A percentile compares a stretch with the other conserved stretches of the same genome.
Evolutionary conservation across 1,284 basidiomycete species (phyloP).

Genomic region (Melanopsichium pennsylvanicum): DNA sequence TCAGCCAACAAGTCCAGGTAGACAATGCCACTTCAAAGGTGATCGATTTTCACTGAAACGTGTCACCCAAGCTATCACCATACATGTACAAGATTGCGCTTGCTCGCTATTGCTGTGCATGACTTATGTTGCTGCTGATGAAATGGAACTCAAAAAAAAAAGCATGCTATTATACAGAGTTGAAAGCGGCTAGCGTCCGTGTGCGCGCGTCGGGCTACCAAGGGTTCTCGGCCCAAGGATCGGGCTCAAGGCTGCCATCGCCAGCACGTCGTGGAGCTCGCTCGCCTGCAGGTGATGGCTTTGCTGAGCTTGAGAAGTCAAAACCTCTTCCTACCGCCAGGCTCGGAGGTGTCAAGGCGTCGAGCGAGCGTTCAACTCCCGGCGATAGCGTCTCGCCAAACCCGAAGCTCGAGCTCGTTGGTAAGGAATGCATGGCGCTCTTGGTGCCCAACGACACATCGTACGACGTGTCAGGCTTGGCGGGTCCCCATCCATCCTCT

Average conservation of each 20-base stretch:
- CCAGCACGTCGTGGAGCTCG: conserved; percentile 17
- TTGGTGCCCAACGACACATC: conserved; percentile 28
- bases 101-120: too few species aligned
- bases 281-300: conserved; percentile 17
- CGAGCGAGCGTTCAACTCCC: conserved; percentile 8
- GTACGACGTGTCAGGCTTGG: conserved; percentile 26
- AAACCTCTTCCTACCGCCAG: conserved; percentile 27
- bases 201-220: conserved; percentile 18
- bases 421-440: conserved; percentile 14
- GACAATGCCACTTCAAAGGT: too few species aligned
- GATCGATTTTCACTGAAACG: too few species aligned
- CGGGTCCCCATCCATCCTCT: conserved; percentile 21
- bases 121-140: too few species aligned
- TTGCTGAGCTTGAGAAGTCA: conserved; percentile 20
- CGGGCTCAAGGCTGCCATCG: conserved; percentile 13
- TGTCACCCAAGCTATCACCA: too few species aligned
- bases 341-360: conserved; percentile 25
- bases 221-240: conserved; percentile 47
- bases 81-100: too few species aligned
- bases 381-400: conserved; percentile 14
- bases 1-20: not conserved
- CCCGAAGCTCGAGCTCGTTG: conserved; percentile 9
- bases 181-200: too few species aligned
- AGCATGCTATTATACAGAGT: too few species aligned
- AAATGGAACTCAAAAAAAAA: too few species aligned